Conservation (phyloP, 1,284 basidiomycete genomes). For the Malassezia caprae region DNA sequence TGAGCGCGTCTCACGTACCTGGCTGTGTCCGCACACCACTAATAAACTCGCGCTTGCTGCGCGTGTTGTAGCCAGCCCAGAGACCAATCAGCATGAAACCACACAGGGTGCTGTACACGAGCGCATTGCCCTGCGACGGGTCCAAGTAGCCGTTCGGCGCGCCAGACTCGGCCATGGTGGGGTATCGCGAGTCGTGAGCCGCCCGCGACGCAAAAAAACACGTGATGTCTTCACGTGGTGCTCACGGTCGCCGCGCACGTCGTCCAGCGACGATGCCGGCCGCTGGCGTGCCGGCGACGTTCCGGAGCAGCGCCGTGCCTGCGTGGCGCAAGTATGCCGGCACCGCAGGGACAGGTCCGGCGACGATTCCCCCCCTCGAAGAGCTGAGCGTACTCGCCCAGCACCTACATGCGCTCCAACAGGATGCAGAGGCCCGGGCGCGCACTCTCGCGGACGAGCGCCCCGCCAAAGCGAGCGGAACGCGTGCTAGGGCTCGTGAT, state of each 20-base stretch:
- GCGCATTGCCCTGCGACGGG: constrained; percentile 34
- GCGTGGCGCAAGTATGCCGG: constrained; percentile 1
- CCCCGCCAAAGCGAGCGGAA: neutral
- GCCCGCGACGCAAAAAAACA: neutral
- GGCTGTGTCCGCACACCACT: constrained; percentile 45
- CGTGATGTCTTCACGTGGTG: neutral
- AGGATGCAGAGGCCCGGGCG: constrained; percentile 4
- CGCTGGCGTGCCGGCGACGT: constrained; percentile 7
- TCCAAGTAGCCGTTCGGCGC: constrained; percentile 21
- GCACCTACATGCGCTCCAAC: constrained; percentile 5
- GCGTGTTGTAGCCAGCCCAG: constrained; percentile 40
- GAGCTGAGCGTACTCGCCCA: constrained; percentile 3
- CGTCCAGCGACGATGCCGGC: constrained; percentile 4
- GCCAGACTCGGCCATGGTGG: neutral
- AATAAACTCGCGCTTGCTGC: constrained; percentile 41
- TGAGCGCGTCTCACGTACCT: constrained; percentile 21
- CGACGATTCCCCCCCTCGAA: constrained; percentile 2
- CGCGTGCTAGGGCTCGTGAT: neutral
- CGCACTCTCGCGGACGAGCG: constrained; percentile 4
- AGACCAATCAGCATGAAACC: constrained; percentile 46
- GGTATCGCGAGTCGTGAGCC: neutral
- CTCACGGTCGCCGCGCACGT: neutral
- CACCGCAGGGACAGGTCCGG: neutral
- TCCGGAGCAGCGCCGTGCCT: constrained; percentile 5
- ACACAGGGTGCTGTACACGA: constrained; percentile 44